Percentiles rank a stretch among this genome's conserved stretches.
Conservation (phyloP, 2,329 filamentous ascomycete species). For the Fusarium sp. region DNA sequence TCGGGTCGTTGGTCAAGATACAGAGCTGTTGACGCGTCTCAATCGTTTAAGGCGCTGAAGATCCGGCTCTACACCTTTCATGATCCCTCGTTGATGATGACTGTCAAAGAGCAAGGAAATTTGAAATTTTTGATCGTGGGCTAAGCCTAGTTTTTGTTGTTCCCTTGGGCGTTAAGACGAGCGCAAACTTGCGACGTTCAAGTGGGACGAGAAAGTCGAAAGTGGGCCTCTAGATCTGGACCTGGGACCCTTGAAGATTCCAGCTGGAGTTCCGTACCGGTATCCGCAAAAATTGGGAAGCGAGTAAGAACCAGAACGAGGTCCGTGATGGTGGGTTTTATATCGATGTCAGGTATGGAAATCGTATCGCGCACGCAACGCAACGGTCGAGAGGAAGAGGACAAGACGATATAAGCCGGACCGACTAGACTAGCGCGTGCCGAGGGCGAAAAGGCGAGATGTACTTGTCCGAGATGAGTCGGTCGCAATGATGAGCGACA, state of each 20-base stretch:
- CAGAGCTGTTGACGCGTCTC: conserved; percentile 43
- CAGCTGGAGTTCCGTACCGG: conserved; percentile 1
- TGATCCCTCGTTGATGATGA: conserved; percentile 44
- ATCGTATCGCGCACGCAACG: conserved; percentile 13
- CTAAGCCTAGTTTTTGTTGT: conserved; percentile 35
- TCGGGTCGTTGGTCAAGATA: conserved; percentile 39
- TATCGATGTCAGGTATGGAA: conserved; percentile 14
- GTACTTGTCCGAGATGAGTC: conserved; percentile 10
- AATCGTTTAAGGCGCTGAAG: conserved; percentile 46
- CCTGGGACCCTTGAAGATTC: conserved; percentile 33
- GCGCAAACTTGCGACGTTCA: conserved; percentile 42
- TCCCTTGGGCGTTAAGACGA: conserved; percentile 33
- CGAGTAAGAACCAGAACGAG: conserved; percentile 11
- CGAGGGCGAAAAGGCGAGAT: conserved; percentile 8
- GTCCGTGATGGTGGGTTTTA: conserved; percentile 19
- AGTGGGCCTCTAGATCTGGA: conserved; percentile 44
- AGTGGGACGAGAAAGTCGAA: conserved; percentile 40
- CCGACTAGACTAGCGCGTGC: conserved; percentile 35
- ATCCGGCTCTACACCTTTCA: conserved; percentile 44
- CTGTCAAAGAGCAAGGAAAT: conserved; percentile 2
- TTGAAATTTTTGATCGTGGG: conserved; percentile 26
- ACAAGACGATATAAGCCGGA: conserved; percentile 30
- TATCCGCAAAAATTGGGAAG: neutral
- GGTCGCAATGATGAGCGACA: neutral
- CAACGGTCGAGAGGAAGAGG: conserved; percentile 34